Conservation (phyloP, 192 early-diverging fungal species). For the Coemansia sp. region DNA sequence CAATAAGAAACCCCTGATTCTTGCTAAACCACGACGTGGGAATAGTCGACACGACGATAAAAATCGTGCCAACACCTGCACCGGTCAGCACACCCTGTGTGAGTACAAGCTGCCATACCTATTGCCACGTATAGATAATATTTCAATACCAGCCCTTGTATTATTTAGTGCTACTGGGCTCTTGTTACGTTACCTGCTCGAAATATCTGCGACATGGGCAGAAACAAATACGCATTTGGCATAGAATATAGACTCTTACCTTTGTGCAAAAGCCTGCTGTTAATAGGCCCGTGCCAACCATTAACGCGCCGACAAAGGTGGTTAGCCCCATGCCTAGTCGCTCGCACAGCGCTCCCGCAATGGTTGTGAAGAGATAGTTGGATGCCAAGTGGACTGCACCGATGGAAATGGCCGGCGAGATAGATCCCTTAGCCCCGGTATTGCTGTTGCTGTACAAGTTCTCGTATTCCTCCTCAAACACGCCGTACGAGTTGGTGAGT, state of each 20-base stretch:
- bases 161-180: neutral
- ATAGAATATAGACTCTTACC: constrained; percentile 7
- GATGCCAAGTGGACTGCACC: constrained; percentile 40
- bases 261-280: constrained; percentile 47
- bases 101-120: constrained; percentile 52
- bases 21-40: constrained; percentile 55
- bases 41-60: constrained; percentile 53
- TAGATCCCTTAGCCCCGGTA: neutral
- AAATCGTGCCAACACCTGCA: constrained; percentile 48
- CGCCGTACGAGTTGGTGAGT: constrained; percentile 50
- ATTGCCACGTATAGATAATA: neutral
- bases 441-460: constrained; percentile 34
- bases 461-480: constrained; percentile 54
- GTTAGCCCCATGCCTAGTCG: constrained; percentile 51
- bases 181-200: neutral
- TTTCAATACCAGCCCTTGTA: neutral
- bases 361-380: constrained; percentile 51
- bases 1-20: constrained; percentile 53
- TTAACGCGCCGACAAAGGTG: constrained; percentile 39
- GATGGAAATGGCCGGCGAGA: constrained; percentile 47
- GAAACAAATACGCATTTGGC: neutral
- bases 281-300: constrained; percentile 36
- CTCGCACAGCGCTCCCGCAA: constrained; percentile 49
- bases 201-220: neutral
- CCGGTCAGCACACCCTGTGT: constrained; percentile 45